Percentiles rank a stretch among this genome's conserved stretches.
phyloP scores from a whole-genome alignment of 257 asterid genomes.

The Salvia miltiorrhiza region DNA sequence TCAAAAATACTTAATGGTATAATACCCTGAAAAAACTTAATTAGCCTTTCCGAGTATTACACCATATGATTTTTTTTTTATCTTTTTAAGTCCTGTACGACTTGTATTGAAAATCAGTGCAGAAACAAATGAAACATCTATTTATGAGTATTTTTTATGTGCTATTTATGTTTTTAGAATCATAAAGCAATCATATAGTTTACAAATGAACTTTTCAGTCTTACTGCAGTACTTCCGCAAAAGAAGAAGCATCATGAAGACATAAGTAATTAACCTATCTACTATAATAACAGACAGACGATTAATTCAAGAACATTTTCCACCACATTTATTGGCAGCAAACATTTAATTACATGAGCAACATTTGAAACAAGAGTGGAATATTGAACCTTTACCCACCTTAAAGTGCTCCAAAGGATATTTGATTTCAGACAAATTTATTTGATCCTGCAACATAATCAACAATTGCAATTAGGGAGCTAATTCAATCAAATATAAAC shows the following conservation, averaged over 20 bases:
- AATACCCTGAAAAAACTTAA: too few species aligned
- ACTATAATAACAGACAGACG: not conserved
- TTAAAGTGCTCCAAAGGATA: conserved; percentile 84
- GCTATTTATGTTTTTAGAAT: too few species aligned
- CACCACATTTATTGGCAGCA: not conserved
- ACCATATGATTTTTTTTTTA: not conserved
- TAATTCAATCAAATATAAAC: conserved; percentile 8
- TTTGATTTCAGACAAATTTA: conserved; percentile 73
- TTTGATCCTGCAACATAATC: conserved; percentile 77
- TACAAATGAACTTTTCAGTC: not conserved
- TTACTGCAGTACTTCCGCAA: not conserved
- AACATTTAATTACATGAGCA: not conserved
- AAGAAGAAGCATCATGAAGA: not conserved
- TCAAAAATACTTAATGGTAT: too few species aligned
- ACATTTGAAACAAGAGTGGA: conserved; percentile 1
- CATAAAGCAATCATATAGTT: too few species aligned
- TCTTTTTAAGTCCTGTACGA: not conserved
- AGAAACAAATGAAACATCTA: not conserved
- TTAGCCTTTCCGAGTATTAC: not conserved
- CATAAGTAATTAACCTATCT: not conserved
- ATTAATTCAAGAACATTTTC: conserved; percentile 6
- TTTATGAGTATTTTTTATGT: too few species aligned
- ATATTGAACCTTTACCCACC: conserved; percentile 41
- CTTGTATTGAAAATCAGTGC: not conserved
- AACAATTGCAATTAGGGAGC: conserved; percentile 29